Percentiles rank a stretch among this genome's conserved stretches.
These are phyloP conservation scores for Hamamelis virginiana DNA, from an alignment of 164 flowering plant genomes.

Conservation along the genomic window DNA sequence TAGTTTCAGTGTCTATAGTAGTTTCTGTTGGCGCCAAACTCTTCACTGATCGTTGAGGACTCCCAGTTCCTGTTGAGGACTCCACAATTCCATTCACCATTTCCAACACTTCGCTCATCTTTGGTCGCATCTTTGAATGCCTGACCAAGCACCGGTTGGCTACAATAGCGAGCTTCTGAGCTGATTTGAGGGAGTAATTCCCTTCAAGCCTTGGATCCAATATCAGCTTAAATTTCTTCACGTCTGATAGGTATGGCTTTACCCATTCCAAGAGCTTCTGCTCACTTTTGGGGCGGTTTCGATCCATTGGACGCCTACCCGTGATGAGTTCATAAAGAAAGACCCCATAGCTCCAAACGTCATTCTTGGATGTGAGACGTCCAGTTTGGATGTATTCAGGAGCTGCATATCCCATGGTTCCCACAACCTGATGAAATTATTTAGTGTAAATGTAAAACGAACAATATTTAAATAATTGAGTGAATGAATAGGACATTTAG, in stretches of 20 bases:
- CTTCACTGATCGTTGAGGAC: conserved; percentile 28
- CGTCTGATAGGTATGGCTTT: conserved; percentile 58
- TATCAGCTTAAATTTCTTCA: conserved; percentile 51
- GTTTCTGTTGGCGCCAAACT: conserved; percentile 8
- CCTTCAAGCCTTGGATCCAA: conserved; percentile 68
- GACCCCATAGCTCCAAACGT: conserved; percentile 84
- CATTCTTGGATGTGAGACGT: conserved; percentile 65
- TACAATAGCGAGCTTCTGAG: conserved; percentile 52
- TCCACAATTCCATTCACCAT: conserved; percentile 55
- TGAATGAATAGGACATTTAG: not conserved
- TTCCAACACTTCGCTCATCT: conserved; percentile 79
- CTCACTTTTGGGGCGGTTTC: conserved; percentile 67
- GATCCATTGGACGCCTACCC: conserved; percentile 68
- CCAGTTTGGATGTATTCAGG: conserved; percentile 81
- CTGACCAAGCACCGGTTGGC: conserved; percentile 65
- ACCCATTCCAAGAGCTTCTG: conserved; percentile 81
- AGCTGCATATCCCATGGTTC: conserved; percentile 79
- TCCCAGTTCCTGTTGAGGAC: conserved; percentile 23
- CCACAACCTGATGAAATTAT: conserved; percentile 52
- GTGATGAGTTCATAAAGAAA: conserved; percentile 83
- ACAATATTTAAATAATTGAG: not conserved
- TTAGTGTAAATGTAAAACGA: too few relatives aligned
- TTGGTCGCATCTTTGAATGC: conserved; percentile 57
- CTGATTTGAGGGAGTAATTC: conserved; percentile 41
- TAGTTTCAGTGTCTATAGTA: conserved; percentile 8